Conservation (phyloP, 1,284 basidiomycete species). For the Moesziomyces globuligerus region DNA sequence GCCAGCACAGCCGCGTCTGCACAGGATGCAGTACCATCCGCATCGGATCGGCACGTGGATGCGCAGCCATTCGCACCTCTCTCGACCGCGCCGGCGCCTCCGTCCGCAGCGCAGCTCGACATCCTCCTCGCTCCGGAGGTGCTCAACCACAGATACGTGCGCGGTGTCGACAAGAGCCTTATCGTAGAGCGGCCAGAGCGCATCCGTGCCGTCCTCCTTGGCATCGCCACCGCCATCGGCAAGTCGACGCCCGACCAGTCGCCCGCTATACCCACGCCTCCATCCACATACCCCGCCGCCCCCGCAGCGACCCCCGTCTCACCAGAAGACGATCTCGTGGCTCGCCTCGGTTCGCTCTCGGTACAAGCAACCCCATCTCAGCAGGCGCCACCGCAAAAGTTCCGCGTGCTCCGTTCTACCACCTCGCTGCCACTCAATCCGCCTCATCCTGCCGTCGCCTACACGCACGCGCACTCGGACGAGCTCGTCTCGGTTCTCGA, state of each 20-base stretch:
- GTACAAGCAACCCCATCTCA: conserved; percentile 14
- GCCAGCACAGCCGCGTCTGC: no score
- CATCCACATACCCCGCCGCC: conserved; percentile 4
- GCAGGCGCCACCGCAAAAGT: conserved; percentile 11
- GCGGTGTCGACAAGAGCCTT: conserved; percentile 58
- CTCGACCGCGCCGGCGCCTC: not conserved
- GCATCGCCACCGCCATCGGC: conserved; percentile 52
- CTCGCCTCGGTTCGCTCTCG: conserved; percentile 41
- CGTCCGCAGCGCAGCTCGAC: conserved; percentile 42
- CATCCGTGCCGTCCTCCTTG: conserved; percentile 61
- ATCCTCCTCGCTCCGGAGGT: conserved; percentile 60
- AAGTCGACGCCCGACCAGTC: conserved; percentile 9
- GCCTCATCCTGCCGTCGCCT: conserved; percentile 48
- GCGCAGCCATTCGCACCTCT: not conserved
- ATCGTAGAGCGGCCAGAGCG: conserved; percentile 66
- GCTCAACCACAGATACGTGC: conserved; percentile 62
- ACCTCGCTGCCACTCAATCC: conserved; percentile 46
- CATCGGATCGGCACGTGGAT: not conserved
- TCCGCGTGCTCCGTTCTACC: conserved; percentile 40
- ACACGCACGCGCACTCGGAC: conserved; percentile 42
- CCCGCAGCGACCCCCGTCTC: not conserved
- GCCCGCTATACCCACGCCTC: conserved; percentile 12
- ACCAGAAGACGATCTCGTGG: conserved; percentile 43
- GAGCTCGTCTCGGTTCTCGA: conserved; percentile 37
- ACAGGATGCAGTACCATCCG: not conserved